phyloP scores from a whole-genome alignment of 257 asterid genomes.

The Solanum arcanum region DNA sequence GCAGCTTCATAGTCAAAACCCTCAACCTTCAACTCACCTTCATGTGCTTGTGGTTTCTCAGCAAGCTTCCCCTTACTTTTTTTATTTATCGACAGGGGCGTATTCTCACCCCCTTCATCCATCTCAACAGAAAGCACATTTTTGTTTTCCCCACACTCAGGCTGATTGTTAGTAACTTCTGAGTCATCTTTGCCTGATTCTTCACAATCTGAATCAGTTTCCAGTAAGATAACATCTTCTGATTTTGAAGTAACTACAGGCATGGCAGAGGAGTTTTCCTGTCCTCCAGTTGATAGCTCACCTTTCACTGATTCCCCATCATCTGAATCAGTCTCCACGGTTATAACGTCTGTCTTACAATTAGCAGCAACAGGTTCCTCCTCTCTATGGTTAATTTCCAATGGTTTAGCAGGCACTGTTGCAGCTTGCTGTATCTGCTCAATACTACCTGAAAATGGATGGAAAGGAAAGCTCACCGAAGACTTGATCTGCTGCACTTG shows the following conservation, averaged over 20 bases:
- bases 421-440: slow-evolving; percentile 15
- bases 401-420: background rate
- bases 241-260: slow-evolving; percentile 15
- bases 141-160: slow-evolving; percentile 9
- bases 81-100: slow-evolving; percentile 34
- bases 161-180: slow-evolving; percentile 8
- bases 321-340: slow-evolving; percentile 45
- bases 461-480: slow-evolving; percentile 66
- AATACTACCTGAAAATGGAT: slow-evolving; percentile 33
- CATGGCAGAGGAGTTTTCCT: background rate
- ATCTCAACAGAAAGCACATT: slow-evolving; percentile 10
- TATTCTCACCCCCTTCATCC: slow-evolving; percentile 41
- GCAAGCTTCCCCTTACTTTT: slow-evolving; percentile 5
- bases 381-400: background rate
- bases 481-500: slow-evolving; percentile 79
- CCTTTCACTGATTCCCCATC: slow-evolving; percentile 15
- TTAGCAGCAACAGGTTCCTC: slow-evolving; percentile 6
- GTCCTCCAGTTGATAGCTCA: slow-evolving; percentile 2
- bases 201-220: slow-evolving; percentile 37
- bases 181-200: slow-evolving; percentile 18
- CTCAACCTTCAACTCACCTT: slow-evolving; percentile 18
- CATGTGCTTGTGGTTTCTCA: slow-evolving; percentile 22
- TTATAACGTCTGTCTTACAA: slow-evolving; percentile 29
- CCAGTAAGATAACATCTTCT: slow-evolving; percentile 51
- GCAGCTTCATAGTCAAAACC: slow-evolving; percentile 80